Base-by-base conservation (phyloP, 441 rosid species). In the Pelargonium australe region DNA sequence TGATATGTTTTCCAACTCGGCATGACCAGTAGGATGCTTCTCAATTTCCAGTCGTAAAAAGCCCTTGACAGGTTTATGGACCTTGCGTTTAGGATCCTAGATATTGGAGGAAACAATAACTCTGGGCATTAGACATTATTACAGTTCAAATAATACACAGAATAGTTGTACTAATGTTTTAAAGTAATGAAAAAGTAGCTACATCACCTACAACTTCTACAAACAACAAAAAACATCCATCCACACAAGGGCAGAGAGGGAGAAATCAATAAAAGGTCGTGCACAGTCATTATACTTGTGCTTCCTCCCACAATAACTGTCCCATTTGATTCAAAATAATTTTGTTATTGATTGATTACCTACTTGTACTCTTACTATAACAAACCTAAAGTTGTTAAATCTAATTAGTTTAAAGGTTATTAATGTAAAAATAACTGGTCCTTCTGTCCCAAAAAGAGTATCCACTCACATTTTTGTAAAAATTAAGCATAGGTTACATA, bases 41-140 rank as follows among this genome's bases (percentile, higher is more conserved):
- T 91, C 99, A 80, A 95, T 95, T 85, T 91, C 97, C 73, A 95
- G 83, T 80, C 87, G 83, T 66, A 92, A 83, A 81, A 91, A 77
- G 71, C 98, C 99, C 82, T 88, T 89, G 60, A 95, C 97, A 58
- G 96, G 98, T 77, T 92, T 95, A 77, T 95, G 98, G 80, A 88
- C 94, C 82, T 92, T 92, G 73, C 87, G 87, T 76, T 89, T 95
- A 47, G 97, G 94, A 83, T 95, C 99, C 99, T 95, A 70, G 67
- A 75, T 7, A 78, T 77, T 64, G 66, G 73, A 75, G 79, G 68
- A 80, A 37, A 81, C 31, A 60, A 60, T 60, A 57, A 60, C 63
- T 20, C 63, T 31, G 25, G 7, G 17, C 34, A 60, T 60, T 60
- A 60, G 63, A 23, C 5, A 60, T 0, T 10, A 60, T 3, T 60